Evolutionary conservation across 495 filamentous ascomycete genomes (phyloP).

Genomic region (Penicillium coffeae): DNA sequence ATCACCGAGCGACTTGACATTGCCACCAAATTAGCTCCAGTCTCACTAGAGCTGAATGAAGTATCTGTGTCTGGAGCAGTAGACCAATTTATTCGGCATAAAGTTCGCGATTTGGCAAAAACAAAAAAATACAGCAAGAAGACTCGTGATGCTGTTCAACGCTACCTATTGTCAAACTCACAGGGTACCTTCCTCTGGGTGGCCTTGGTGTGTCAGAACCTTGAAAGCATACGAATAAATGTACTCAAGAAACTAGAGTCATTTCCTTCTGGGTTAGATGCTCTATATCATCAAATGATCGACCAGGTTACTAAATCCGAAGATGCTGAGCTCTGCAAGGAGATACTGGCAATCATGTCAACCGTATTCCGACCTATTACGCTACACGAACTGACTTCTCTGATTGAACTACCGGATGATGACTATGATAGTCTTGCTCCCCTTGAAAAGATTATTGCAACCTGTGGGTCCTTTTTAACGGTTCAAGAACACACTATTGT

Average conservation of each 20-base stretch:
- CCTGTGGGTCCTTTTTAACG: constrained; percentile 18
- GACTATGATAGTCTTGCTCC: background rate
- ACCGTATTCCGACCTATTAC: constrained; percentile 16
- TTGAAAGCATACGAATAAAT: background rate
- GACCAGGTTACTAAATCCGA: background rate
- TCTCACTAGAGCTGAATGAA: constrained; percentile 4
- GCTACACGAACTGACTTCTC: constrained; percentile 17
- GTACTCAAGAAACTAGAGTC: background rate
- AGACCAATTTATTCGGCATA: background rate
- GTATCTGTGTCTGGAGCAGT: background rate
- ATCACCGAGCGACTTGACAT: background rate
- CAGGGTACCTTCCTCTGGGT: constrained; percentile 3
- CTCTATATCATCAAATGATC: background rate
- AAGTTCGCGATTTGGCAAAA: background rate
- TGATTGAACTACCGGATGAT: constrained; percentile 10
- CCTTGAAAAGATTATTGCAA: constrained; percentile 8
- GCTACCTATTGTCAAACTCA: constrained; percentile 25
- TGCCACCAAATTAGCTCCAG: background rate
- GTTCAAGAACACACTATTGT: constrained; percentile 24
- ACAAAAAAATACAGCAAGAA: constrained; percentile 11
- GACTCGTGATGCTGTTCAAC: constrained; percentile 40
- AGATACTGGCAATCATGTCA: background rate
- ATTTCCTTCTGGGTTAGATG: background rate
- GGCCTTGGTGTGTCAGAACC: background rate
- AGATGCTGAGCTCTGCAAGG: background rate